These are phyloP conservation scores for Rutstroemia sp. DNA, from an alignment of 2,329 filamentous ascomycete species.

Conservation along the genomic window DNA sequence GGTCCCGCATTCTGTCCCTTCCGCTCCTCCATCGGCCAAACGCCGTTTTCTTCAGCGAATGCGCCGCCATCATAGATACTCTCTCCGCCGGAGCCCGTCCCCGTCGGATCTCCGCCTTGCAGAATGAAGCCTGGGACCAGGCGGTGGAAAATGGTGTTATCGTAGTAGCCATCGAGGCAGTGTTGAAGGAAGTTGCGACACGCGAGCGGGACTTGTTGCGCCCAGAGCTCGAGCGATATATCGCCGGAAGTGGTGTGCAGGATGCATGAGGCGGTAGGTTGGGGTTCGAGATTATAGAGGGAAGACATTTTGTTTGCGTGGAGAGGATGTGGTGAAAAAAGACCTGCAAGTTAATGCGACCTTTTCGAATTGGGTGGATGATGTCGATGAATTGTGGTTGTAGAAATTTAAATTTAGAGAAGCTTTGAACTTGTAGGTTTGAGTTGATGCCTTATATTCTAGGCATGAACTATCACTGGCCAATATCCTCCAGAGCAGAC, in stretches of 20 bases:
- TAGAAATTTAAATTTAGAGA: not conserved
- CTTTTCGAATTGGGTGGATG: not conserved
- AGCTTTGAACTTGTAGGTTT: not conserved
- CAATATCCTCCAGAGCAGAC: too few species aligned
- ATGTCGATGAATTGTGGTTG: not conserved
- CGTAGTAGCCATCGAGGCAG: conserved; percentile 92
- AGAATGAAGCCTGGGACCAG: conserved; percentile 87
- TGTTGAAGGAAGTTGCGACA: conserved; percentile 94
- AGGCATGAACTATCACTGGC: not conserved
- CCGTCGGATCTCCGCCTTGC: conserved; percentile 90
- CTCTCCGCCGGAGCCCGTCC: conserved; percentile 84
- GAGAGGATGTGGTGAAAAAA: not conserved
- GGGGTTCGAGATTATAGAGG: conserved; percentile 90
- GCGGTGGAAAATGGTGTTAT: conserved; percentile 88
- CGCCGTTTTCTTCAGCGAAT: conserved; percentile 37
- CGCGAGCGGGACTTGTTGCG: conserved; percentile 84
- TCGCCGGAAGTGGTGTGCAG: conserved; percentile 87
- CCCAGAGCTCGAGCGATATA: conserved; percentile 86
- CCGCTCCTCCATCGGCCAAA: conserved; percentile 54
- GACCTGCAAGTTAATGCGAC: conserved; percentile 23
- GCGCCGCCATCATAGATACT: conserved; percentile 85
- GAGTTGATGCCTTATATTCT: not conserved
- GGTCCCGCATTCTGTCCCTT: conserved; percentile 53
- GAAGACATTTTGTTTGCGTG: conserved; percentile 58
- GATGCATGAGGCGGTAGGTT: conserved; percentile 85